Conservation (phyloP, 2,329 filamentous ascomycete species). For the Capronia americana region DNA sequence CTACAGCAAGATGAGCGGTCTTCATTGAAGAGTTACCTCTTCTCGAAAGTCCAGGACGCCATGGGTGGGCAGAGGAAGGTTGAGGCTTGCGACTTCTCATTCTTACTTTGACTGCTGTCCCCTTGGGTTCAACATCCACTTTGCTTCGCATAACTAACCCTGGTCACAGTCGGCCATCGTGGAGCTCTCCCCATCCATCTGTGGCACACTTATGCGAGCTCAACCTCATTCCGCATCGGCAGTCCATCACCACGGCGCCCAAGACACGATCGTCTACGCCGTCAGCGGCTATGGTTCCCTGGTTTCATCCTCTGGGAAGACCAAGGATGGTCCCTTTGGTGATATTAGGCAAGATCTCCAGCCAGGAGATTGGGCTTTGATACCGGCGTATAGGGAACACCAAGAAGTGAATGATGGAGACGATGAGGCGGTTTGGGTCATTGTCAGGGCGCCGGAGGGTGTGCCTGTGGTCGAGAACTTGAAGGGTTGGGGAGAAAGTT, state of each 20-base stretch:
- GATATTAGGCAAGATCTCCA: constrained; percentile 63
- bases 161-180: constrained; percentile 62
- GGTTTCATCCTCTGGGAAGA: constrained; percentile 45
- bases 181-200: constrained; percentile 68
- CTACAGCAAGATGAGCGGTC: neutral
- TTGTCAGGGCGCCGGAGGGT: constrained; percentile 66
- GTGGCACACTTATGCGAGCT: constrained; percentile 68
- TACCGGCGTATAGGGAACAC: constrained; percentile 74
- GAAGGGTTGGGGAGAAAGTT: constrained; percentile 62
- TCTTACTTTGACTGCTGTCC: neutral
- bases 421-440: constrained; percentile 69
- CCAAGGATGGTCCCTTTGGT: constrained; percentile 55
- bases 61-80: too few species aligned
- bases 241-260: constrained; percentile 72
- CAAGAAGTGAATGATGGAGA: constrained; percentile 71
- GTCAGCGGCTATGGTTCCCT: constrained; percentile 67
- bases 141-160: neutral
- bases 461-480: constrained; percentile 67
- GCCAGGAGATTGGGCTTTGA: constrained; percentile 72
- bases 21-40: neutral
- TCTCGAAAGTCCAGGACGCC: neutral
- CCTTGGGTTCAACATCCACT: neutral
- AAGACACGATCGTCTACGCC: constrained; percentile 71
- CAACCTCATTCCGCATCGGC: constrained; percentile 67
- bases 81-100: neutral